phyloP scores from a whole-genome alignment of 306 rosid species.

The Nissolia schottii region DNA sequence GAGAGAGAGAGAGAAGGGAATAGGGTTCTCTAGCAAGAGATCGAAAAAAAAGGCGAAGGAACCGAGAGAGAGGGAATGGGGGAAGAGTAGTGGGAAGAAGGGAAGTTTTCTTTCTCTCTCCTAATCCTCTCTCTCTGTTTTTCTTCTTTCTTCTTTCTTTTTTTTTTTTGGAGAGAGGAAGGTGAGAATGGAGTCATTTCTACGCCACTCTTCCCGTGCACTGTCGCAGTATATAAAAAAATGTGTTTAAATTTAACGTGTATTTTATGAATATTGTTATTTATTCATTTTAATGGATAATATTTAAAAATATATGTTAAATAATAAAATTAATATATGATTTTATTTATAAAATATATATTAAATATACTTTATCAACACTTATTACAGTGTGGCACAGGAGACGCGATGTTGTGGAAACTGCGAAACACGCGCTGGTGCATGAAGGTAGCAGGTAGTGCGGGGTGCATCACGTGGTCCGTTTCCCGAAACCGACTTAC shows the following conservation, averaged over 20 bases:
- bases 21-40: slow-evolving; percentile 31
- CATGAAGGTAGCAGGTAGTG: not conserved
- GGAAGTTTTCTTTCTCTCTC: slow-evolving; percentile 17
- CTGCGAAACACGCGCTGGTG: not conserved
- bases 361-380: too few species aligned
- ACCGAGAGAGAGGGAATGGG: slow-evolving; percentile 30
- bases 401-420: not conserved
- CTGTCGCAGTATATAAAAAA: too few species aligned
- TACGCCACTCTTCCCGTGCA: not conserved
- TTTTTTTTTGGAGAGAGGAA: not conserved
- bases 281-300: too few species aligned
- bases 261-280: too few species aligned
- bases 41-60: slow-evolving; percentile 41
- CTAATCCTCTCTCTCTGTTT: not conserved
- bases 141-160: not conserved
- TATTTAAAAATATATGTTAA: too few species aligned
- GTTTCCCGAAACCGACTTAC: not conserved
- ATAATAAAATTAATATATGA: too few species aligned
- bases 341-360: too few species aligned
- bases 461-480: not conserved
- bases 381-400: not conserved
- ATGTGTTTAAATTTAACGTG: too few species aligned
- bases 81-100: not conserved
- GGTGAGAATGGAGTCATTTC: not conserved
- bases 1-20: not conserved